Evolutionary conservation across 306 rosid genomes (phyloP).

Genomic region (Citrullus mucosospermus): DNA sequence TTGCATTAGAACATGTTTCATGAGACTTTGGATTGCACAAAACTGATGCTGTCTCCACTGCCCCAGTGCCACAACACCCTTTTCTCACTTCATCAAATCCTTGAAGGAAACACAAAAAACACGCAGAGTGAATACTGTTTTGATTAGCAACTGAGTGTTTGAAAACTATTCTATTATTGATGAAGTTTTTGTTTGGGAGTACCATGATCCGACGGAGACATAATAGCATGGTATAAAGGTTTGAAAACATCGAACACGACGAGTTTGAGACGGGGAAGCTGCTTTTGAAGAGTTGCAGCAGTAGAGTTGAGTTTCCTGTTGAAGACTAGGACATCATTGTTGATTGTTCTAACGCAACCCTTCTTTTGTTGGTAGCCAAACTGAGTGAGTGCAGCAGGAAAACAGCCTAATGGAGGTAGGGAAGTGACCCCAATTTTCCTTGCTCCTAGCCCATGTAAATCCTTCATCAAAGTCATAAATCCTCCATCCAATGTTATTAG

Average conservation of each 20-base stretch:
- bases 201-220: constrained; percentile 62
- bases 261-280: constrained; percentile 57
- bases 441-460: constrained; percentile 65
- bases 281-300: constrained; percentile 53
- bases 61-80: constrained; percentile 93
- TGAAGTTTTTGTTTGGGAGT: neutral
- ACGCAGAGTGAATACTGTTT: neutral
- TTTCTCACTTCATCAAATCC: constrained; percentile 69
- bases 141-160: neutral
- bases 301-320: constrained; percentile 61
- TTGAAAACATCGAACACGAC: constrained; percentile 73
- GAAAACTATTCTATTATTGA: neutral
- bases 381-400: constrained; percentile 59
- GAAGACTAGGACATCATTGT: constrained; percentile 60
- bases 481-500: neutral
- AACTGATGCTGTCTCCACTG: constrained; percentile 40
- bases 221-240: constrained; percentile 53
- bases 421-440: constrained; percentile 87
- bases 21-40: constrained; percentile 62
- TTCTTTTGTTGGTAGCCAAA: constrained; percentile 45
- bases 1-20: constrained; percentile 81
- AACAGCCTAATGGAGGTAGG: constrained; percentile 90
- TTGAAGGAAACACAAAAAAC: neutral
- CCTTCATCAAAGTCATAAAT: constrained; percentile 24
- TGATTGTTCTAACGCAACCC: constrained; percentile 62